These are phyloP conservation scores for Verticillium zaregamsianum DNA, from an alignment of 2,329 filamentous ascomycete species.

Conservation along the genomic window DNA sequence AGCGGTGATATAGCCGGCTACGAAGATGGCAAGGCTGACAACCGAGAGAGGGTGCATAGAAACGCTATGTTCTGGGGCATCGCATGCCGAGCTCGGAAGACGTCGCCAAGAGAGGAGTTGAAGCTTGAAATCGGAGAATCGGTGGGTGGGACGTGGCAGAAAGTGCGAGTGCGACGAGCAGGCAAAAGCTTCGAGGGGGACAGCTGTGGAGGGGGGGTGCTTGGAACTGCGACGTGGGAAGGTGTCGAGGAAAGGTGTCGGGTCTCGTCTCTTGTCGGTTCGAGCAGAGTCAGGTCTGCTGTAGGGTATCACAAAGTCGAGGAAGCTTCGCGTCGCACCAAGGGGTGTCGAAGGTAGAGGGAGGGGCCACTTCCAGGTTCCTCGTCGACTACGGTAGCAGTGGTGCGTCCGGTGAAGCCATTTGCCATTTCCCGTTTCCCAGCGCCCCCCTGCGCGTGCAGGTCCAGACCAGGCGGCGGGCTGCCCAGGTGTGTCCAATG, in stretches of 20 bases:
- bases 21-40: slow-evolving; percentile 94
- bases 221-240: not conserved
- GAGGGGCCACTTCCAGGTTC: not conserved
- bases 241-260: not conserved
- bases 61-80: slow-evolving; percentile 37
- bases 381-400: not conserved
- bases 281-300: not conserved
- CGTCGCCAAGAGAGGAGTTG: slow-evolving; percentile 8
- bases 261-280: not conserved
- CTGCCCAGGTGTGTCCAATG: not conserved
- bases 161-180: not conserved
- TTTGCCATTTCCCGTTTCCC: not conserved
- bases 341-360: not conserved
- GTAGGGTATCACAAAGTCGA: not conserved
- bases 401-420: not conserved
- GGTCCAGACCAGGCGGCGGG: not conserved
- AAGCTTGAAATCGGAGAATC: slow-evolving; percentile 1
- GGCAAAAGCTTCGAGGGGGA: not conserved
- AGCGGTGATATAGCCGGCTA: slow-evolving; percentile 98
- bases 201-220: not conserved
- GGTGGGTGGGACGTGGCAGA: not conserved
- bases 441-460: not conserved
- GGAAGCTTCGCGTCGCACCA: not conserved
- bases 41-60: slow-evolving; percentile 98
- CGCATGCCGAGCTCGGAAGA: slow-evolving; percentile 34